phyloP scores from a whole-genome alignment of 2,329 filamentous ascomycete species.

The Penicillium palitans region DNA sequence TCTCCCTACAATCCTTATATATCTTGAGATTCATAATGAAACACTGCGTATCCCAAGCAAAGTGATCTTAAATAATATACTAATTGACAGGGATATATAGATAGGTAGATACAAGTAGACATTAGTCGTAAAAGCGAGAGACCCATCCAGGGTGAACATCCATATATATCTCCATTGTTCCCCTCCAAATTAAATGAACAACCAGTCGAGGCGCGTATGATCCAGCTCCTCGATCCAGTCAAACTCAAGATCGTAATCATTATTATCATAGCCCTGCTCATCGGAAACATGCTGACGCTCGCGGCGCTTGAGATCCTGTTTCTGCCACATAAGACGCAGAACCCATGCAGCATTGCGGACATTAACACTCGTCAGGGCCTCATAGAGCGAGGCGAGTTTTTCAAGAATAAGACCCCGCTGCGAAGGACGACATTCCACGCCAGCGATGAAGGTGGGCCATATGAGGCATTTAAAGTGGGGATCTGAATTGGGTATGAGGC shows the following conservation, averaged over 20 bases:
- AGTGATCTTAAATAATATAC: neutral
- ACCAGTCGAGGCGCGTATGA: conserved; percentile 42
- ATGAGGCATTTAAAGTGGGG: conserved; percentile 47
- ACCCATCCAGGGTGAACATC: neutral
- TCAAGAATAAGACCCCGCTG: conserved; percentile 38
- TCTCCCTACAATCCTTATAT: neutral
- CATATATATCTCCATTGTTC: neutral
- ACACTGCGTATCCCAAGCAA: neutral
- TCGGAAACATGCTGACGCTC: conserved; percentile 10
- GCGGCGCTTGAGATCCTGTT: conserved; percentile 35
- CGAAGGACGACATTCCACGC: conserved; percentile 39
- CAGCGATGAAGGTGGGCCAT: conserved; percentile 48
- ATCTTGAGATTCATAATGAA: neutral
- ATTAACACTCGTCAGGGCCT: conserved; percentile 40
- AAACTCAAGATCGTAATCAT: conserved; percentile 36
- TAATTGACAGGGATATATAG: neutral
- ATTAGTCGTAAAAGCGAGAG: neutral
- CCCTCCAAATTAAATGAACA: conserved; percentile 37
- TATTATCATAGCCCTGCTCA: conserved; percentile 17
- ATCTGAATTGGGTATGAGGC: conserved; percentile 37
- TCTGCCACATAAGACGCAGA: conserved; percentile 43
- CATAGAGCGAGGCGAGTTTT: conserved; percentile 37
- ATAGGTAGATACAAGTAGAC: neutral
- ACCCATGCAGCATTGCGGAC: conserved; percentile 44
- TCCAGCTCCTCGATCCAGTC: conserved; percentile 46